Percentiles rank a stretch among this genome's conserved stretches.
These are phyloP conservation scores for Termitomyces sp. DNA, from an alignment of 768 basidiomycete genomes.

Conservation along the genomic window DNA sequence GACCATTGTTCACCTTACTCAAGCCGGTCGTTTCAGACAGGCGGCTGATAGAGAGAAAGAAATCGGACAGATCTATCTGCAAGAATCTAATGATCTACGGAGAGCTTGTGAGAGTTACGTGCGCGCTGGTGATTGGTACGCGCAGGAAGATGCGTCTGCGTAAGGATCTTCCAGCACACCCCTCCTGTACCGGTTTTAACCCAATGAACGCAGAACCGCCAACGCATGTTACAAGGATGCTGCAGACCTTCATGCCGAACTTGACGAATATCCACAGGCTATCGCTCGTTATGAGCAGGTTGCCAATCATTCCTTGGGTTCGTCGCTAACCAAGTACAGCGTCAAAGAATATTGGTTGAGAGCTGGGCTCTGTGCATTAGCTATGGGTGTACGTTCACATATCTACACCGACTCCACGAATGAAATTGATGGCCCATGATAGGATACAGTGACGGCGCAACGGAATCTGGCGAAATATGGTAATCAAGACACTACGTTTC, in stretches of 20 bases:
- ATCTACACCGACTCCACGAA: not conserved
- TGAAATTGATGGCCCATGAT: not conserved
- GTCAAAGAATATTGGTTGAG: constrained; percentile 98
- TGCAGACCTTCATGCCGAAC: constrained; percentile 89
- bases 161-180: constrained; percentile 37
- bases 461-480: constrained; percentile 78
- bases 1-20: constrained; percentile 80
- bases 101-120: constrained; percentile 91
- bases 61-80: constrained; percentile 91
- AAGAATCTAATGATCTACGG: constrained; percentile 73
- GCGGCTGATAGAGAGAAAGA: constrained; percentile 98
- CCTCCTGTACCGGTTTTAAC: not conserved
- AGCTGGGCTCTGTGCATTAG: constrained; percentile 84
- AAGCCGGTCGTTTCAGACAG: constrained; percentile 90
- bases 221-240: constrained; percentile 96
- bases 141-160: constrained; percentile 97
- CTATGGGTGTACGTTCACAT: constrained; percentile 64
- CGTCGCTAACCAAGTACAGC: constrained; percentile 92
- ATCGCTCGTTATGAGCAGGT: constrained; percentile 90
- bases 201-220: constrained; percentile 64
- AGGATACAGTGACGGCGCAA: constrained; percentile 85
- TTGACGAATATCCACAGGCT: constrained; percentile 83
- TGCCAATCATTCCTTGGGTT: constrained; percentile 76
- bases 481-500: constrained; percentile 82
- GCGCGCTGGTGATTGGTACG: constrained; percentile 94